These are phyloP conservation scores for Phycomyces blakesleeanus DNA, from an alignment of 192 early-diverging fungal genomes.

Conservation along the genomic window DNA sequence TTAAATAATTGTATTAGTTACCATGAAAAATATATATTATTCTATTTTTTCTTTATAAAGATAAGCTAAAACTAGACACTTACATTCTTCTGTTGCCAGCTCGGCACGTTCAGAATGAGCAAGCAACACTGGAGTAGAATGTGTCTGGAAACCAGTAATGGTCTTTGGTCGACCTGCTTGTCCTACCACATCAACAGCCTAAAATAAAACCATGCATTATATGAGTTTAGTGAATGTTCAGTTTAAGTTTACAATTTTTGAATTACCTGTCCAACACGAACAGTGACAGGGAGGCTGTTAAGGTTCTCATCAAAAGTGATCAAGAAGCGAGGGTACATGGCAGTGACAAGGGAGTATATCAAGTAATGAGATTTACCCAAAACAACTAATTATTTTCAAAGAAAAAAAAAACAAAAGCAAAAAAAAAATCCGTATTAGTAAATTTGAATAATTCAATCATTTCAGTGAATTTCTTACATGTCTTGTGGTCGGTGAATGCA, in stretches of 20 bases:
- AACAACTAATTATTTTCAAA: constrained; percentile 73
- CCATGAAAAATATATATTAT: background rate
- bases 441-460: background rate
- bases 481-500: constrained; percentile 88
- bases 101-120: constrained; percentile 96
- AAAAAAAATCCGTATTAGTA: constrained; percentile 4
- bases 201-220: background rate
- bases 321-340: constrained; percentile 98
- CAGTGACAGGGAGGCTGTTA: constrained; percentile 77
- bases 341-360: constrained; percentile 87
- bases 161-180: constrained; percentile 98
- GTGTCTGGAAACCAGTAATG: constrained; percentile 98
- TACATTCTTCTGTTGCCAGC: constrained; percentile 95
- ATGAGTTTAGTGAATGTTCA: background rate
- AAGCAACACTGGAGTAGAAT: constrained; percentile 94
- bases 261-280: constrained; percentile 86
- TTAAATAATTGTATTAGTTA: background rate
- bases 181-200: constrained; percentile 97
- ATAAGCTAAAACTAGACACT: too few relatives aligned
- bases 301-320: constrained; percentile 93
- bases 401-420: too few relatives aligned
- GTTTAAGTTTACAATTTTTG: too few relatives aligned
- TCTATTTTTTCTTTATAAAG: too few relatives aligned
- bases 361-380: constrained; percentile 89
- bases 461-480: constrained; percentile 45